Percentiles rank a stretch among this genome's conserved stretches.
These are phyloP conservation scores for Cerioporus squamosus DNA, from an alignment of 1,284 basidiomycete species.

Conservation along the genomic window DNA sequence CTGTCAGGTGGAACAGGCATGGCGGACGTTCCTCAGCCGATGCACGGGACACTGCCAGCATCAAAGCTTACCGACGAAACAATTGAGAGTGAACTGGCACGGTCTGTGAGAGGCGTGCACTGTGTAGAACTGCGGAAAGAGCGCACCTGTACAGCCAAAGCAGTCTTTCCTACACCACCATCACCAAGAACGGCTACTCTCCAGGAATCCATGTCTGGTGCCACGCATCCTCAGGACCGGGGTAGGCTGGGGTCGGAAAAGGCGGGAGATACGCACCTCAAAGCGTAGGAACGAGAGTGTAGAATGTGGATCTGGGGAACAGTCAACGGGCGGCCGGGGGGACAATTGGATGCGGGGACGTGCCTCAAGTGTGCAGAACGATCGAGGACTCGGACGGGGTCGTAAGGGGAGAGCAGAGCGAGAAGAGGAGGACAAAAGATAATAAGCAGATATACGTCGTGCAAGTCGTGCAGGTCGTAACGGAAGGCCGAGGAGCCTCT, in stretches of 20 bases:
- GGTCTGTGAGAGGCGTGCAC: slow-evolving; percentile 16
- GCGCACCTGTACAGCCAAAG: slow-evolving; percentile 91
- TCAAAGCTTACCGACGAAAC: slow-evolving; percentile 78
- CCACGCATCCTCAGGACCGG: slow-evolving; percentile 12
- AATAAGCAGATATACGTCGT: slow-evolving; percentile 56
- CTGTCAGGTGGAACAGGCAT: slow-evolving; percentile 23
- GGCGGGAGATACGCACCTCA: slow-evolving; percentile 20
- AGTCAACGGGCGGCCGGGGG: slow-evolving; percentile 14
- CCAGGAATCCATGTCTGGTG: slow-evolving; percentile 81
- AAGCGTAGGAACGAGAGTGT: slow-evolving; percentile 29
- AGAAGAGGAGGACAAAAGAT: slow-evolving; percentile 31
- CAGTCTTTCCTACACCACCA: slow-evolving; percentile 98
- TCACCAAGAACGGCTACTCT: slow-evolving; percentile 95
- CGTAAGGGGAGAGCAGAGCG: slow-evolving; percentile 15
- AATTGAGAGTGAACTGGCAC: slow-evolving; percentile 85
- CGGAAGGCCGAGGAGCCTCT: slow-evolving; percentile 40
- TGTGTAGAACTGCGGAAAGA: slow-evolving; percentile 7
- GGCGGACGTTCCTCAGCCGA: slow-evolving; percentile 22
- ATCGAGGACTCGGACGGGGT: slow-evolving; percentile 22
- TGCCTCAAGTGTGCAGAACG: slow-evolving; percentile 36
- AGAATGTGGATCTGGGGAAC: slow-evolving; percentile 28
- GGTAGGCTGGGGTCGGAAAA: not conserved
- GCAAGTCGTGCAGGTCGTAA: slow-evolving; percentile 74
- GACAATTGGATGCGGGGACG: slow-evolving; percentile 9
- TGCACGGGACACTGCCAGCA: slow-evolving; percentile 19